These are phyloP conservation scores for Blastocystis sp. DNA, from an alignment of 352 stramenopile species.

Conservation along the genomic window DNA sequence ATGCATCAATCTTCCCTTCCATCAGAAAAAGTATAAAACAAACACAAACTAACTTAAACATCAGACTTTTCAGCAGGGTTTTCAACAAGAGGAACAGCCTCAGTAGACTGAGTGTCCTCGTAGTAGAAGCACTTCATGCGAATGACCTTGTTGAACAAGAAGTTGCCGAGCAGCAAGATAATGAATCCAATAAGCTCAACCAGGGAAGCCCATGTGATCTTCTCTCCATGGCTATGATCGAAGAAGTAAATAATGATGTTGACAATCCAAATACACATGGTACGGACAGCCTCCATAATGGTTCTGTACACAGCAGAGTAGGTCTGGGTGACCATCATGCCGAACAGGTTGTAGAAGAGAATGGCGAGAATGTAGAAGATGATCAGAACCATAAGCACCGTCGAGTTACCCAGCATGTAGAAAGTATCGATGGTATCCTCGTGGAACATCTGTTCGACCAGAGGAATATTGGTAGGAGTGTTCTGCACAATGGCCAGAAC, in stretches of 20 bases:
- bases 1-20: slow-evolving; percentile 29
- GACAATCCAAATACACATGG: slow-evolving; percentile 64
- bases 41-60: background rate
- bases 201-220: slow-evolving; percentile 45
- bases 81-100: background rate
- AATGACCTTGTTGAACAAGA: slow-evolving; percentile 66
- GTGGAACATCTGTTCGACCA: slow-evolving; percentile 24
- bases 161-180: slow-evolving; percentile 63
- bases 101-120: slow-evolving; percentile 44
- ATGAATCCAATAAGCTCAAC: slow-evolving; percentile 65
- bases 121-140: slow-evolving; percentile 64
- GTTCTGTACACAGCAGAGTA: slow-evolving; percentile 65
- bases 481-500: background rate
- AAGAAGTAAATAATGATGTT: slow-evolving; percentile 65
- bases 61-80: background rate
- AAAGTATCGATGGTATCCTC: slow-evolving; percentile 61
- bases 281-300: slow-evolving; percentile 66
- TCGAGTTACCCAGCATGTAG: slow-evolving; percentile 46
- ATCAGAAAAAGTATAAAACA: background rate
- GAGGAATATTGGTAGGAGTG: slow-evolving; percentile 21
- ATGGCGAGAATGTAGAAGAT: slow-evolving; percentile 67
- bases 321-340: slow-evolving; percentile 66
- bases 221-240: slow-evolving; percentile 44
- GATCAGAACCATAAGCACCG: slow-evolving; percentile 60
- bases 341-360: slow-evolving; percentile 67